These are phyloP conservation scores for Gamarada debralockiae DNA, from an alignment of 495 filamentous ascomycete genomes.

Conservation along the genomic window DNA sequence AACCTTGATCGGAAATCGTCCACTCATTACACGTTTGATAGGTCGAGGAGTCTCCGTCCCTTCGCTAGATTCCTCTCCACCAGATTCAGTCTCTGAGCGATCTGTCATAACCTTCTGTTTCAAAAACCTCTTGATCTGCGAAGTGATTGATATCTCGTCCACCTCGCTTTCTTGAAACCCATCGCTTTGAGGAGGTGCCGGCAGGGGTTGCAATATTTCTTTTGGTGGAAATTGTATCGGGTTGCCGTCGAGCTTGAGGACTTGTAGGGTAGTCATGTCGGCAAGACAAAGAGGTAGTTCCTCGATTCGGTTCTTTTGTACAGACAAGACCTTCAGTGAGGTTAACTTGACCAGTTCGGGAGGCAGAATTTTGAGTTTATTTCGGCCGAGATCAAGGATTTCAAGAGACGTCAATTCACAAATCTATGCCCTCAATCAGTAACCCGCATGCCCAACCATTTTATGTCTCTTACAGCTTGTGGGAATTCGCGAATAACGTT, in stretches of 20 bases:
- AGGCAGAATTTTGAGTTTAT: constrained; percentile 74
- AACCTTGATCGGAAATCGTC: constrained; percentile 80
- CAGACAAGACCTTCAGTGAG: constrained; percentile 69
- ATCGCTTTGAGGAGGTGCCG: constrained; percentile 39
- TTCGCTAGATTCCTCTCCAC: constrained; percentile 62
- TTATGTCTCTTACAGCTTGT: constrained; percentile 30
- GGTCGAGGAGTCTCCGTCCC: constrained; percentile 70
- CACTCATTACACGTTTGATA: constrained; percentile 66
- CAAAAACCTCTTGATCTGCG: constrained; percentile 73
- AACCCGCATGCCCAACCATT: constrained; percentile 11
- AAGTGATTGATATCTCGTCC: constrained; percentile 64
- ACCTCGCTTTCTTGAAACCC: constrained; percentile 43
- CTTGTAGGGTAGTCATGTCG: constrained; percentile 82
- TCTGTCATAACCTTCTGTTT: constrained; percentile 54
- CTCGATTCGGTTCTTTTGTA: constrained; percentile 82
- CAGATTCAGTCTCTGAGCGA: constrained; percentile 57
- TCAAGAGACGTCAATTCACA: constrained; percentile 82
- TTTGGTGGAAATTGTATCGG: constrained; percentile 67
- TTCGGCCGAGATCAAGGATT: constrained; percentile 86
- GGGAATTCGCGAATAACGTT: constrained; percentile 90
- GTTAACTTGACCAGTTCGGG: constrained; percentile 74
- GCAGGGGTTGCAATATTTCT: constrained; percentile 48
- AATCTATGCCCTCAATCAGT: constrained; percentile 40
- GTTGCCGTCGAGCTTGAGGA: constrained; percentile 85
- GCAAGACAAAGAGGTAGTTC: constrained; percentile 78